phyloP scores from a whole-genome alignment of 2,329 filamentous ascomycete genomes.

The Celoporthe dispersa region DNA sequence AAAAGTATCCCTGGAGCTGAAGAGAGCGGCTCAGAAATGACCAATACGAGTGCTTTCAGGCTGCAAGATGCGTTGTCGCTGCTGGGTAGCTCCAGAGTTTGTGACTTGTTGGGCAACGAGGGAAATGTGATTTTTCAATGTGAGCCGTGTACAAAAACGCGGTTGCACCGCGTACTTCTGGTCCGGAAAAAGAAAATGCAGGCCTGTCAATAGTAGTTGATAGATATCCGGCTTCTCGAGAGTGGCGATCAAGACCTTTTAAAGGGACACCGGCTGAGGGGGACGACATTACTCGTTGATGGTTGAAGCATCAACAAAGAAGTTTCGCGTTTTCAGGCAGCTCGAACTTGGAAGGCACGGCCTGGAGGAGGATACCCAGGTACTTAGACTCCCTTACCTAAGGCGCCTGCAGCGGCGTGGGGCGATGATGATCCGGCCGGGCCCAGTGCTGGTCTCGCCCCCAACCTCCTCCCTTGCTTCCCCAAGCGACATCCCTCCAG shows the following conservation, averaged over 20 bases:
- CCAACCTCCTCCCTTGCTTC: not conserved
- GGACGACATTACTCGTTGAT: not conserved
- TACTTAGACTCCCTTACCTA: not conserved
- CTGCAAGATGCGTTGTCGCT: constrained; percentile 13
- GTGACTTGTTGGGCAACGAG: not conserved
- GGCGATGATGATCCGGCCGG: not conserved
- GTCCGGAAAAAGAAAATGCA: not conserved
- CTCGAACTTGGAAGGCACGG: not conserved
- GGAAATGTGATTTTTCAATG: not conserved
- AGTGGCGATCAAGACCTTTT: not conserved
- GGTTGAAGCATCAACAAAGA: not conserved
- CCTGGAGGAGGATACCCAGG: not conserved
- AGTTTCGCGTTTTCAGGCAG: not conserved
- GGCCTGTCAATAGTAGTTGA: constrained; percentile 1
- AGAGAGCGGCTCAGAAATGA: not conserved
- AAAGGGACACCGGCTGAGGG: not conserved
- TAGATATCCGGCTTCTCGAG: constrained; percentile 5
- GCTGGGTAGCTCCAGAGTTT: constrained; percentile 5
- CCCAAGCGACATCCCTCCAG: not conserved
- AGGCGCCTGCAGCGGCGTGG: not conserved
- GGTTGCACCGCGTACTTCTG: not conserved
- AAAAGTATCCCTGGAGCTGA: not conserved
- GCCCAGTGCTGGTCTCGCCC: not conserved
- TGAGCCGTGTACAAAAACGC: not conserved
- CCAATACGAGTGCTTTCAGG: constrained; percentile 8